Base-by-base conservation (phyloP, 495 filamentous ascomycete genomes). In the Daldinia bambusicola region DNA sequence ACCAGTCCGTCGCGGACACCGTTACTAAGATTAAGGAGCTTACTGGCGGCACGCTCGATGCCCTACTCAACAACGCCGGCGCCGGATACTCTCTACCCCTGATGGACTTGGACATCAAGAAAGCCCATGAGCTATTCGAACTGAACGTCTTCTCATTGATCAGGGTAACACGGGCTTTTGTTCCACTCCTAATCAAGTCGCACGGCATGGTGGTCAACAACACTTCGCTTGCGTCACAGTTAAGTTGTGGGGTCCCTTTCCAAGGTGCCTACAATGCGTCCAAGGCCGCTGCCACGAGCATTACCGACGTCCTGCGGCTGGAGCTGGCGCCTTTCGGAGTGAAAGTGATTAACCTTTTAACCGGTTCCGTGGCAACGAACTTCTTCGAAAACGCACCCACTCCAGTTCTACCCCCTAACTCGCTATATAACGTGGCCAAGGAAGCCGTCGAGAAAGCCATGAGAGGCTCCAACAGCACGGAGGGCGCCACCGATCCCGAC, bases 41-140 rank as follows among this genome's bases (percentile, higher is more conserved):
- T 2, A 72, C 72, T 2, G 66, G 60, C n/a, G 71, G 71, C 8
- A 63, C 16, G 6, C 77, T 84, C 8, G 80, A 84, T 58, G 65
- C 74, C 4, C 75, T 85, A 0, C 69, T 84, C 20, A 84, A 82
- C 72, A 84, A 84, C 65, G 83, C 84, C 18, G 80, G 79, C 22
- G 58, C 48, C 14, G 26, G 50, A 32, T 40, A 74, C 59, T 18
- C 67, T 55, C 69, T 78, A 59, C 83, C 83, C 4, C 45, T 79
- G 0, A 57, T 81, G 7, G 80, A 86, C 56, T 51, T 72, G 8
- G 69, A 77, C 8, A 60, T 83, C n/a, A 72, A 69, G 9, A 74
- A 75, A 13, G 80, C 78, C 7, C 80, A 75, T 50, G 63, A 70
- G 20, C 38, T 80, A 4, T 83, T 78, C 59, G 77, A 83, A 4